These are phyloP conservation scores for Trichoderma afroharzianum DNA, from an alignment of 2,329 filamentous ascomycete genomes.

Conservation along the genomic window DNA sequence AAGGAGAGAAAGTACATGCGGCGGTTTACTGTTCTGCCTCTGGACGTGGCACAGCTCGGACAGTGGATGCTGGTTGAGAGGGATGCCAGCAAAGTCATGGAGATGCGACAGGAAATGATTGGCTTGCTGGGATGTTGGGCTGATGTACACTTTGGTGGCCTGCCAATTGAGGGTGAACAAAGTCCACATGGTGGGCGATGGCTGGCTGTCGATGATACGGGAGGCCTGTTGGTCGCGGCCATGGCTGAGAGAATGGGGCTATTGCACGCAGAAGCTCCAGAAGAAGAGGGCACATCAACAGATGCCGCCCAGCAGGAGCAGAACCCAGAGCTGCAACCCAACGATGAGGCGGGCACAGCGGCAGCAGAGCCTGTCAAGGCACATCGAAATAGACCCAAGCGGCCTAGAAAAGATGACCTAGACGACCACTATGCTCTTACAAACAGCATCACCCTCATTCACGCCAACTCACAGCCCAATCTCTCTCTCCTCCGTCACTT, in stretches of 20 bases:
- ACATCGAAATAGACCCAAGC: slow-evolving; percentile 28
- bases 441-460: slow-evolving; percentile 78
- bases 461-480: slow-evolving; percentile 82
- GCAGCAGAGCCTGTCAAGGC: slow-evolving; percentile 17
- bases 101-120: slow-evolving; percentile 79
- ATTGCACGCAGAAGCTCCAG: slow-evolving; percentile 48
- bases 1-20: slow-evolving; percentile 93
- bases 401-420: slow-evolving; percentile 44
- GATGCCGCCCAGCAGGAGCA: slow-evolving; percentile 11
- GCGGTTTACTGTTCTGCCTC: slow-evolving; percentile 77
- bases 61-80: slow-evolving; percentile 77
- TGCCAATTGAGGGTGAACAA: slow-evolving; percentile 25
- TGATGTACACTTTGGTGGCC: slow-evolving; percentile 68
- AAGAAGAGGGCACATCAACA: slow-evolving; percentile 21
- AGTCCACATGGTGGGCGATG: slow-evolving; percentile 52
- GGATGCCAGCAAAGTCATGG: slow-evolving; percentile 76
- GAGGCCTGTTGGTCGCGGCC: slow-evolving; percentile 75
- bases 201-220: slow-evolving; percentile 83
- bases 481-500: slow-evolving; percentile 86
- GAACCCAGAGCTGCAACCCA: slow-evolving; percentile 2
- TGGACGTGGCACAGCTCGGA: slow-evolving; percentile 73
- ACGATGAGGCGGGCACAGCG: slow-evolving; percentile 2
- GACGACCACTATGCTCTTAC: slow-evolving; percentile 63
- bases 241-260: slow-evolving; percentile 88
- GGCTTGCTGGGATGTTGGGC: slow-evolving; percentile 83